These are phyloP conservation scores for Kalaharituber pfeilii DNA, from an alignment of 2,329 filamentous ascomycete genomes.

Conservation along the genomic window DNA sequence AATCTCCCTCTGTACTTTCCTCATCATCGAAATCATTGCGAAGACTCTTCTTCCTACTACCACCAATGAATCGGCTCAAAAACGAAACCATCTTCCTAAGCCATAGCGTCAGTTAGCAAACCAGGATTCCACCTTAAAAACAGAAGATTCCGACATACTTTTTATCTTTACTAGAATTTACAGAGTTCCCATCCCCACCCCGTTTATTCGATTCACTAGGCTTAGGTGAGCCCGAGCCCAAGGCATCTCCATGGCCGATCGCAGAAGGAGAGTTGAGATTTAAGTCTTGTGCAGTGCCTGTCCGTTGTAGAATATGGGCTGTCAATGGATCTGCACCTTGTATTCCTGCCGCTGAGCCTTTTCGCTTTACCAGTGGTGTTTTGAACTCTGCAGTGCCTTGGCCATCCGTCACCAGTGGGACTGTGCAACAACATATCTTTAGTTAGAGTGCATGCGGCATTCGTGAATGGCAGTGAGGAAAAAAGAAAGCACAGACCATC, in stretches of 20 bases:
- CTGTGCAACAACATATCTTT: neutral
- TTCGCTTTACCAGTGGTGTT: neutral
- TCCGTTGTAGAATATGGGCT: constrained; percentile 17
- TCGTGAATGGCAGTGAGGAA: neutral
- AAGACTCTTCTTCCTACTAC: constrained; percentile 48
- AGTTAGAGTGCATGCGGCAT: neutral
- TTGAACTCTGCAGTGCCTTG: neutral
- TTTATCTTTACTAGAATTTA: neutral
- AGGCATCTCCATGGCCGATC: neutral
- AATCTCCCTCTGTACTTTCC: constrained; percentile 47
- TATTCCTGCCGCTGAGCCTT: neutral
- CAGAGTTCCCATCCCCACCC: constrained; percentile 5
- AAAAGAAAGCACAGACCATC: neutral
- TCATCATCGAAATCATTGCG: constrained; percentile 35
- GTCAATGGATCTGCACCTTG: constrained; percentile 14
- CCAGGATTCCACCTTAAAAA: constrained; percentile 6
- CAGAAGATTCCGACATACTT: neutral
- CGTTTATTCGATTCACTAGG: constrained; percentile 26
- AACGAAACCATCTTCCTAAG: constrained; percentile 74
- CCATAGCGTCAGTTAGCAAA: constrained; percentile 13
- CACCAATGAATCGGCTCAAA: constrained; percentile 64
- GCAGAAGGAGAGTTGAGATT: neutral
- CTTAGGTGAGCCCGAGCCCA: constrained; percentile 26
- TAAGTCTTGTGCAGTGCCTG: constrained; percentile 14
- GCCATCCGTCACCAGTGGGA: neutral